Percentiles rank a stretch among this genome's conserved stretches.
phyloP scores from a whole-genome alignment of 116 monocot species.

The Iris pallida region DNA sequence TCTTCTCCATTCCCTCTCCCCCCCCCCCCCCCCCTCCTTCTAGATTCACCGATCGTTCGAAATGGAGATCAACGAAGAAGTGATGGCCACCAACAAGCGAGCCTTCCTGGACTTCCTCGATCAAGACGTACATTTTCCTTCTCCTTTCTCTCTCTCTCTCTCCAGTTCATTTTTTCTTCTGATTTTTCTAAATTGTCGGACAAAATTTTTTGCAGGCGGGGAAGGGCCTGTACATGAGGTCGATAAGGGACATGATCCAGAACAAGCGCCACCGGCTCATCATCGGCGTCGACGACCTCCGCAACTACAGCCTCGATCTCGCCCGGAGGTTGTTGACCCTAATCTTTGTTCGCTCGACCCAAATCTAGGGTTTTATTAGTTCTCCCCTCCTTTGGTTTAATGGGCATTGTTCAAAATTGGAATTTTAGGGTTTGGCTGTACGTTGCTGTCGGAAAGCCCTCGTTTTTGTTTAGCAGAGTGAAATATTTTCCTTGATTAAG shows the following conservation, averaged over 20 bases:
- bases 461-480: too few relatives aligned
- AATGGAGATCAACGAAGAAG: slow-evolving; percentile 93
- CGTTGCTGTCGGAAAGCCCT: too few relatives aligned
- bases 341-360: too few relatives aligned
- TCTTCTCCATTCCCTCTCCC: neutral
- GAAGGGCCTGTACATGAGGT: slow-evolving; percentile 64
- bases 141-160: neutral
- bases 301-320: slow-evolving; percentile 77
- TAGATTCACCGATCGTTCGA: neutral
- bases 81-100: slow-evolving; percentile 74
- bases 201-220: slow-evolving; percentile 41
- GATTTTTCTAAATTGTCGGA: neutral
- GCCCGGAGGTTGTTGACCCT: slow-evolving; percentile 59
- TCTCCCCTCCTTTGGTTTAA: too few relatives aligned
- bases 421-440: too few relatives aligned
- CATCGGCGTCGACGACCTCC: slow-evolving; percentile 75
- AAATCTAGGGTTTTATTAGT: too few relatives aligned
- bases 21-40: neutral
- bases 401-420: too few relatives aligned
- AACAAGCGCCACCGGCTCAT: slow-evolving; percentile 73
- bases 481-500: too few relatives aligned
- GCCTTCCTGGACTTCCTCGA: slow-evolving; percentile 82
- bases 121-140: slow-evolving; percentile 52
- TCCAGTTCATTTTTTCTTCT: neutral
- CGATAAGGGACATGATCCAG: slow-evolving; percentile 67